These are phyloP conservation scores for Geranium incanum DNA, from an alignment of 441 rosid genomes.

Conservation along the genomic window DNA sequence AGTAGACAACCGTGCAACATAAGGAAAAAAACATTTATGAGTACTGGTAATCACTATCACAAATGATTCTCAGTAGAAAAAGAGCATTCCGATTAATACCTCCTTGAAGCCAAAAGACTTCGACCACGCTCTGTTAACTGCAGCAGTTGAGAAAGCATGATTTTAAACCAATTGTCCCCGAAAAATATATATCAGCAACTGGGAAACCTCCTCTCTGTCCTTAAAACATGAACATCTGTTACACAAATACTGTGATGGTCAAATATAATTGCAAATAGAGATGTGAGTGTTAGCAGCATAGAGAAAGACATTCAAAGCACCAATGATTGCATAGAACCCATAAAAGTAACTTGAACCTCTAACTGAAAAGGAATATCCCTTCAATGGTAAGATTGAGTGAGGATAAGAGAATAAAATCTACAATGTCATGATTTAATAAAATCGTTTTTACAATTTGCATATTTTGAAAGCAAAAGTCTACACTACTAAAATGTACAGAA, in stretches of 20 bases:
- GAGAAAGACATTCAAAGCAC: not conserved
- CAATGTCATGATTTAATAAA: not conserved
- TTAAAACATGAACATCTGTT: slow-evolving; percentile 31
- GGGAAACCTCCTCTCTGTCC: slow-evolving; percentile 23
- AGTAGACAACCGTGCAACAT: not conserved
- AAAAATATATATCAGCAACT: slow-evolving; percentile 26
- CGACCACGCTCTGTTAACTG: slow-evolving; percentile 88
- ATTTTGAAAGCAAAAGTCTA: not conserved
- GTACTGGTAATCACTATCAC: not conserved
- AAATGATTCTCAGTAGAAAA: not conserved
- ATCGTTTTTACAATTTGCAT: not conserved
- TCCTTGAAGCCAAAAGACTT: slow-evolving; percentile 61
- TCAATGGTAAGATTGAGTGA: not conserved
- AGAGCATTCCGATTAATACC: slow-evolving; percentile 35
- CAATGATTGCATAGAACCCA: slow-evolving; percentile 2
- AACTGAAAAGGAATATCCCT: not conserved
- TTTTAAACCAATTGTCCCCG: slow-evolving; percentile 24
- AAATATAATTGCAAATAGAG: not conserved
- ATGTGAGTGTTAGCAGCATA: not conserved
- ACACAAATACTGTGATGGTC: not conserved
- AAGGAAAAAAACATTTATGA: not conserved
- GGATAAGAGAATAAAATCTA: not conserved
- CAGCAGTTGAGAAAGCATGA: slow-evolving; percentile 89
- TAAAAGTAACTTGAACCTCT: not conserved
- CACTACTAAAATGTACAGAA: not conserved